These are phyloP conservation scores for Aspergillus flavus DNA, from an alignment of 2,329 filamentous ascomycete genomes.

Conservation along the genomic window DNA sequence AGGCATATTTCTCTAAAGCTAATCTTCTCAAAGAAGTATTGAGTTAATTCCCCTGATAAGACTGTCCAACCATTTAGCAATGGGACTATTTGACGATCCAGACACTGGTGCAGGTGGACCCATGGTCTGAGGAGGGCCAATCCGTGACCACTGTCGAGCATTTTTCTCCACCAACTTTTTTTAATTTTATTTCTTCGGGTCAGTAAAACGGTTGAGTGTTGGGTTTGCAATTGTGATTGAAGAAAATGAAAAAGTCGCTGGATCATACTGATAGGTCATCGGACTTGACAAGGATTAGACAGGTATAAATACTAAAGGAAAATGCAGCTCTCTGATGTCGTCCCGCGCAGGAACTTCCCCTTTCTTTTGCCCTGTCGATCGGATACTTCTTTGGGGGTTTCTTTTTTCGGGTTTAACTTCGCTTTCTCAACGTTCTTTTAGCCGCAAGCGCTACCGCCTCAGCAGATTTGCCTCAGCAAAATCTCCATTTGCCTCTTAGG, in stretches of 20 bases:
- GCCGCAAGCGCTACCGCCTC: slow-evolving; percentile 1
- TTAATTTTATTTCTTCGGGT: neutral
- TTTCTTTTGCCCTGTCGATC: slow-evolving; percentile 4
- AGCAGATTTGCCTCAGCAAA: slow-evolving; percentile 1
- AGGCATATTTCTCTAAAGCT: neutral
- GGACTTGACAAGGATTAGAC: neutral
- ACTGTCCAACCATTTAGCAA: neutral
- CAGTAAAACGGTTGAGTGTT: slow-evolving; percentile 1
- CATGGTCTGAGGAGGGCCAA: neutral
- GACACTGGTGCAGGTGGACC: neutral
- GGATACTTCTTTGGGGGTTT: neutral
- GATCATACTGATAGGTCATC: neutral
- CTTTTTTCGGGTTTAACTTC: neutral
- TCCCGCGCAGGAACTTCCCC: neutral
- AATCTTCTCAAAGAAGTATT: neutral
- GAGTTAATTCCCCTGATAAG: neutral
- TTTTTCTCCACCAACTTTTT: neutral
- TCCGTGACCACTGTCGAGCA: neutral
- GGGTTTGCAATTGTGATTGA: neutral
- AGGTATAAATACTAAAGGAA: neutral
- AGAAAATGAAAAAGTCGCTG: neutral
- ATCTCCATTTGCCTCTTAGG: neutral
- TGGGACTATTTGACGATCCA: slow-evolving; percentile 2
- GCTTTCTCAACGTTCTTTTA: neutral
- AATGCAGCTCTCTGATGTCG: neutral